These are phyloP conservation scores for Fusarium graminum DNA, from an alignment of 2,329 filamentous ascomycete genomes.

Conservation along the genomic window DNA sequence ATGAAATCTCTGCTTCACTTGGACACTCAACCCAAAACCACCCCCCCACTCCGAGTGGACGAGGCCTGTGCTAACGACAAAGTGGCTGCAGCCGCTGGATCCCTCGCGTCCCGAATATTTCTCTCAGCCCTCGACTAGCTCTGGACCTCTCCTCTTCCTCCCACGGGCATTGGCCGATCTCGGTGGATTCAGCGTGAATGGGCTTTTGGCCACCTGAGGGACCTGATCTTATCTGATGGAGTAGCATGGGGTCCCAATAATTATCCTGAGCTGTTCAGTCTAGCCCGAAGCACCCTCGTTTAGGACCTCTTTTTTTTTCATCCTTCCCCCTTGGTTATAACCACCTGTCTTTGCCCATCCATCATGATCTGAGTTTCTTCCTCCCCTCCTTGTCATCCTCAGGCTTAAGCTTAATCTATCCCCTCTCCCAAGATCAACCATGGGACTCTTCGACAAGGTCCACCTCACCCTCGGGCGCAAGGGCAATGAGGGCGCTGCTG, in stretches of 20 bases:
- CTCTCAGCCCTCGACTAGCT: slow-evolving; percentile 4
- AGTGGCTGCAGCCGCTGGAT: slow-evolving; percentile 37
- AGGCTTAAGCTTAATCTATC: slow-evolving; percentile 22
- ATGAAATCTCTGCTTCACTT: slow-evolving; percentile 27
- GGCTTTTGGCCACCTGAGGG: slow-evolving; percentile 22
- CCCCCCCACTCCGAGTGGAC: slow-evolving; percentile 20
- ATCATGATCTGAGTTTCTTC: slow-evolving; percentile 1
- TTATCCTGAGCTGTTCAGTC: slow-evolving; percentile 14
- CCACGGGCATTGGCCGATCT: slow-evolving; percentile 25
- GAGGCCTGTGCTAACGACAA: slow-evolving; percentile 34
- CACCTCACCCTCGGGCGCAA: slow-evolving; percentile 31
- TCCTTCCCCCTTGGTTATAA: slow-evolving; percentile 24
- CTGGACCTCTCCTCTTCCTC: background rate
- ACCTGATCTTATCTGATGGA: slow-evolving; percentile 47
- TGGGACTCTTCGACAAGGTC: slow-evolving; percentile 41
- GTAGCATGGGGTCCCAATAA: slow-evolving; percentile 24
- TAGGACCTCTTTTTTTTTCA: slow-evolving; percentile 16
- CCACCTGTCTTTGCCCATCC: background rate
- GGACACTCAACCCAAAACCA: slow-evolving; percentile 19
- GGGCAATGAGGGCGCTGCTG: slow-evolving; percentile 18
- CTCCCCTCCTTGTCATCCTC: slow-evolving; percentile 21
- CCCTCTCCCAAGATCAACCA: slow-evolving; percentile 20
- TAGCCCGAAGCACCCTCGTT: slow-evolving; percentile 20
- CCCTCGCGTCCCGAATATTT: slow-evolving; percentile 21
- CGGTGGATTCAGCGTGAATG: slow-evolving; percentile 20